Evolutionary conservation across 257 asterid genomes (phyloP), one percentile per base, ranked within the genome.

Genomic region (Rubia yunnanensis): DNA sequence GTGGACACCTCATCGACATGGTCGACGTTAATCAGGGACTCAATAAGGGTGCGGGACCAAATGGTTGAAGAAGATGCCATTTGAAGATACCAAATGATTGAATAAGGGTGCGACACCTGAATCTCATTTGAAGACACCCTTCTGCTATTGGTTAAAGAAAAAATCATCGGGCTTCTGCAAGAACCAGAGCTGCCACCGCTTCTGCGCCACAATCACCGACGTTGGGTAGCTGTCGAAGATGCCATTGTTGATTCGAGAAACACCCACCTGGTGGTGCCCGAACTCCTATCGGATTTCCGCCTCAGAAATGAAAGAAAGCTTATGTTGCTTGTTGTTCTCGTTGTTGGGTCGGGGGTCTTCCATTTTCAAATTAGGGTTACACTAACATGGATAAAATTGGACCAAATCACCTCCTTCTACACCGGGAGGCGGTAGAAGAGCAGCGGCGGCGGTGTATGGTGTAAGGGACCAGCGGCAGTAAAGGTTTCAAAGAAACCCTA

Each of bases 161-260:
- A 92, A 92, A 66, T 89, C 92, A 17, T 92, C 98, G 4, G 98
- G 98, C 70, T 92, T 95, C 64, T 84, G 87, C 73, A 92, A 95
- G 73, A 87, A 89, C 0, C 79, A 85, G 53, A 89, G 90, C 91
- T 89, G 96, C 95, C 95, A 87, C 7, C 67, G 66, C 79, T 79
- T 81, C 82, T 92, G 98, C 31, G 98, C 89, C n/a, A 88, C 81
- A 73, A 89, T 81, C 78, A 92, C 85, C 63, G 95, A 88, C 24
- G 95, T 81, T 3, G 98, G 98, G 66, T 95, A 92, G 76, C 96
- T 81, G 7, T 96, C 98, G 60, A 92, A 92, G 76, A 94, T 88
- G 54, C 98, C 96, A 80, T 92, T 92, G 75, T 92, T 92, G 64
- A 92, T 77, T n/a, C 95, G 88, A n/a, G 91, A 94, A 68, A 87